Conservation (phyloP, 2,329 filamentous ascomycete genomes). For the Bipolaris gigantea region DNA sequence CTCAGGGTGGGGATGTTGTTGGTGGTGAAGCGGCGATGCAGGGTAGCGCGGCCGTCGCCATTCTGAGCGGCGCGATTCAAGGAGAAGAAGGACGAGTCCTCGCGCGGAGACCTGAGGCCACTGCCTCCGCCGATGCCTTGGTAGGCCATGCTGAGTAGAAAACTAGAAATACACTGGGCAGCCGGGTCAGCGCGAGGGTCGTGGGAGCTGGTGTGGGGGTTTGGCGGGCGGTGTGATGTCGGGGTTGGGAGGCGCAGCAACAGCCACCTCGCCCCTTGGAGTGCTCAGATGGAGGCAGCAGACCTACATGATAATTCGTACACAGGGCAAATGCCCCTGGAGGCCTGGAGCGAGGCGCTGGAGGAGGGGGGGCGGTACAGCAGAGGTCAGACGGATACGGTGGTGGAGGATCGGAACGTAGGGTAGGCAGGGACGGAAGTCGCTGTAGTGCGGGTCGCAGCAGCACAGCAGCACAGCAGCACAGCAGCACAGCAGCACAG, state of each 20-base stretch:
- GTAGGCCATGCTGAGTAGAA: slow-evolving; percentile 60
- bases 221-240: slow-evolving; percentile 42
- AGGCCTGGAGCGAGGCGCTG: slow-evolving; percentile 19
- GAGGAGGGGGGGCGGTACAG: slow-evolving; percentile 16
- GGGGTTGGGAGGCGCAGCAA: slow-evolving; percentile 19
- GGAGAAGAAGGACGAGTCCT: slow-evolving; percentile 73
- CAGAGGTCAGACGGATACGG: slow-evolving; percentile 13
- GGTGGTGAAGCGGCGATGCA: slow-evolving; percentile 92
- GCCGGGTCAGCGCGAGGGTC: slow-evolving; percentile 32
- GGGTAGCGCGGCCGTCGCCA: slow-evolving; percentile 69
- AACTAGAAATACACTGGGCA: slow-evolving; percentile 46
- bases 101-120: slow-evolving; percentile 76
- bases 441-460: slow-evolving; percentile 10
- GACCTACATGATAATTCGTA: slow-evolving; percentile 35
- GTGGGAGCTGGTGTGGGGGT: slow-evolving; percentile 33
- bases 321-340: slow-evolving; percentile 31
- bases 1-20: slow-evolving; percentile 79
- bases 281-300: slow-evolving; percentile 10
- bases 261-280: slow-evolving; percentile 6
- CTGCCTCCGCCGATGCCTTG: slow-evolving; percentile 66
- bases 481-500: slow-evolving; percentile 5
- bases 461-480: slow-evolving; percentile 5
- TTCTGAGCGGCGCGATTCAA: slow-evolving; percentile 64
- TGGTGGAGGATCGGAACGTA: slow-evolving; percentile 15
- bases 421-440: slow-evolving; percentile 10